Conservation (phyloP, 1,284 basidiomycete genomes). For the Coriolopsis trogii region DNA sequence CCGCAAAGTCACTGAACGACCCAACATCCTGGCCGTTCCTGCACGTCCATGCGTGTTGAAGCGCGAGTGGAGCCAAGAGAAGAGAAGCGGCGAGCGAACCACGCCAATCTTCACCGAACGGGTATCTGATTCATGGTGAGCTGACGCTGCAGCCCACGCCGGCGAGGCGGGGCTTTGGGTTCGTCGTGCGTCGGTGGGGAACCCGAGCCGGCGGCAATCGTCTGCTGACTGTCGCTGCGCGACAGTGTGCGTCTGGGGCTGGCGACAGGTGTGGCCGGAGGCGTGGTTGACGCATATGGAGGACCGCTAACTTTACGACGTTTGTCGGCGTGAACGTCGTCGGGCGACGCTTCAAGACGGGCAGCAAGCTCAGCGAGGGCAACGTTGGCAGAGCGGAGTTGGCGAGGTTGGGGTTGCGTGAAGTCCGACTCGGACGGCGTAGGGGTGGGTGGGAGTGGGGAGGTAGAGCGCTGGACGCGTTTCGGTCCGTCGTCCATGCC, state of each 20-base stretch:
- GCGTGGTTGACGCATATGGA: slow-evolving; percentile 1
- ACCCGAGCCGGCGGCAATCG: background rate
- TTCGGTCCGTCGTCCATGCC: slow-evolving; percentile 29
- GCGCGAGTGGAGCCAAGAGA: no score
- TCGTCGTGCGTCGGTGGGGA: slow-evolving; percentile 9
- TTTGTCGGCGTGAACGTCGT: slow-evolving; percentile 16
- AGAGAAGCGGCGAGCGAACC: no score
- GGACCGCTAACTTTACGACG: slow-evolving; percentile 7
- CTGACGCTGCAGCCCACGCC: background rate
- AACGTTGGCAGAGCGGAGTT: background rate
- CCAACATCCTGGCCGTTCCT: no score
- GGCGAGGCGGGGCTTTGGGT: background rate
- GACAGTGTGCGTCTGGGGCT: slow-evolving; percentile 3
- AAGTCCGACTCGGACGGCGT: background rate
- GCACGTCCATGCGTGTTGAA: no score
- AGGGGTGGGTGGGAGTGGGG: background rate
- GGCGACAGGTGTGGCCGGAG: slow-evolving; percentile 2
- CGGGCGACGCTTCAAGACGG: background rate
- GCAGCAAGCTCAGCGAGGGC: background rate
- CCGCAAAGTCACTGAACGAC: no score
- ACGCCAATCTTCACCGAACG: no score
- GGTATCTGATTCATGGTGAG: no score
- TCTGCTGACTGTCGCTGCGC: slow-evolving; percentile 1
- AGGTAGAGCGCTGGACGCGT: background rate
- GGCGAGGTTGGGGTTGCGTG: background rate